Conservation (phyloP, 805 yeast genomes). For the Metschnikowia koreensis region DNA sequence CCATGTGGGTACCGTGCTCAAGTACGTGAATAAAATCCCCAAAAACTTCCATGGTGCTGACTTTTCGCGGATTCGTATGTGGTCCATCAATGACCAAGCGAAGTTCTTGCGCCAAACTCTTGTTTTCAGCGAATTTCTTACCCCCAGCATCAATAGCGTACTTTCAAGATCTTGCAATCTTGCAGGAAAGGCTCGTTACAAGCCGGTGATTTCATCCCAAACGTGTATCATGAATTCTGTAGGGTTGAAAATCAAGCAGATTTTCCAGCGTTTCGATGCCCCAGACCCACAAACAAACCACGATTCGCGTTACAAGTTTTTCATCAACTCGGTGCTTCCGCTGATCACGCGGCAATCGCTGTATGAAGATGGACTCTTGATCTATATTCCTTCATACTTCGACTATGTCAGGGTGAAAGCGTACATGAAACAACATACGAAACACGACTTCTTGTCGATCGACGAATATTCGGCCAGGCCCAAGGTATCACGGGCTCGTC, state of each 20-base stretch:
- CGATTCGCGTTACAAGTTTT: conserved; percentile 77
- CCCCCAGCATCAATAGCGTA: conserved; percentile 79
- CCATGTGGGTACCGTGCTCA: conserved; percentile 64
- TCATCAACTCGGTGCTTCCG: conserved; percentile 72
- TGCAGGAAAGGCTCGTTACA: conserved; percentile 59
- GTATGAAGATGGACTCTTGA: conserved; percentile 69
- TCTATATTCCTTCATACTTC: conserved; percentile 81
- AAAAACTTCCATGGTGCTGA: conserved; percentile 76
- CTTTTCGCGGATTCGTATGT: conserved; percentile 86
- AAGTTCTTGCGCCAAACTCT: conserved; percentile 72
- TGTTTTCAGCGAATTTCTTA: conserved; percentile 67
- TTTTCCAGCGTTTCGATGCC: conserved; percentile 67
- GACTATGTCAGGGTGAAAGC: conserved; percentile 81
- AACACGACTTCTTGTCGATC: conserved; percentile 62
- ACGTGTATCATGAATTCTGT: conserved; percentile 59
- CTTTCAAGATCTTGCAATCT: conserved; percentile 50
- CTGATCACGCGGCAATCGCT: conserved; percentile 60
- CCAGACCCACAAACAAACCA: conserved; percentile 52
- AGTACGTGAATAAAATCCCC: conserved; percentile 74
- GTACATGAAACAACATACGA: conserved; percentile 61
- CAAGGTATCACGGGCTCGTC: conserved; percentile 68
- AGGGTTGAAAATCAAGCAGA: conserved; percentile 65
- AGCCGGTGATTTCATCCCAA: conserved; percentile 42
- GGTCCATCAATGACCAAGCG: conserved; percentile 85
- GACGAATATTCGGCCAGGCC: conserved; percentile 81